These are phyloP conservation scores for Cladosporium oxysporum DNA, from an alignment of 2,329 filamentous ascomycete genomes.

Conservation along the genomic window DNA sequence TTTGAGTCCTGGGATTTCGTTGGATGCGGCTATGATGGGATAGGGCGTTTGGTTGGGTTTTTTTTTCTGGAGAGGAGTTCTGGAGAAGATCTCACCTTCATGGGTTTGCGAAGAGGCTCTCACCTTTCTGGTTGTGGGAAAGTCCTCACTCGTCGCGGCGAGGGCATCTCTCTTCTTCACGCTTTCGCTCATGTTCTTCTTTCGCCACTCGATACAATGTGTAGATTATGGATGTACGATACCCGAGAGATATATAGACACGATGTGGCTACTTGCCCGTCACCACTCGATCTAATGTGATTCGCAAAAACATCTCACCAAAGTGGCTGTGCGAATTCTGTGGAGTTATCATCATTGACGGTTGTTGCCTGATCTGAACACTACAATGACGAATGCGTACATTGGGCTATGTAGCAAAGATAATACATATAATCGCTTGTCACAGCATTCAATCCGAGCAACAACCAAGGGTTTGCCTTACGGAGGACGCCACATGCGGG, in stretches of 20 bases:
- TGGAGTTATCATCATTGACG: neutral
- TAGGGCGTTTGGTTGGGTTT: neutral
- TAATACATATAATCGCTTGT: neutral
- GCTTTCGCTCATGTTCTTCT: neutral
- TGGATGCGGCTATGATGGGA: constrained; percentile 15
- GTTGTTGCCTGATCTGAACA: neutral
- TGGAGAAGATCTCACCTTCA: neutral
- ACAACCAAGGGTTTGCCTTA: neutral
- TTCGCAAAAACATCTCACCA: too few species aligned
- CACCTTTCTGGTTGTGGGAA: neutral
- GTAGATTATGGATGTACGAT: constrained; percentile 18
- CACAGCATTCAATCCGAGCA: neutral
- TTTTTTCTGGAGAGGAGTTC: neutral
- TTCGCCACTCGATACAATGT: constrained; percentile 16
- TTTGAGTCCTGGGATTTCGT: constrained; percentile 6
- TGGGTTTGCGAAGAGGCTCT: neutral
- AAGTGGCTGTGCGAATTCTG: neutral
- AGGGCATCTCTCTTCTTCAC: neutral
- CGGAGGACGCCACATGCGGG: too few species aligned
- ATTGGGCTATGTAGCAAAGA: neutral
- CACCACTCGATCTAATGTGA: neutral
- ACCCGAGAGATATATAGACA: neutral
- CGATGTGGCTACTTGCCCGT: neutral
- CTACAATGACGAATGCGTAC: neutral
- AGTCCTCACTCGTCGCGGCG: neutral